Evolutionary conservation across 768 basidiomycete species (phyloP).

Genomic region (Guyanaporus albipodus): DNA sequence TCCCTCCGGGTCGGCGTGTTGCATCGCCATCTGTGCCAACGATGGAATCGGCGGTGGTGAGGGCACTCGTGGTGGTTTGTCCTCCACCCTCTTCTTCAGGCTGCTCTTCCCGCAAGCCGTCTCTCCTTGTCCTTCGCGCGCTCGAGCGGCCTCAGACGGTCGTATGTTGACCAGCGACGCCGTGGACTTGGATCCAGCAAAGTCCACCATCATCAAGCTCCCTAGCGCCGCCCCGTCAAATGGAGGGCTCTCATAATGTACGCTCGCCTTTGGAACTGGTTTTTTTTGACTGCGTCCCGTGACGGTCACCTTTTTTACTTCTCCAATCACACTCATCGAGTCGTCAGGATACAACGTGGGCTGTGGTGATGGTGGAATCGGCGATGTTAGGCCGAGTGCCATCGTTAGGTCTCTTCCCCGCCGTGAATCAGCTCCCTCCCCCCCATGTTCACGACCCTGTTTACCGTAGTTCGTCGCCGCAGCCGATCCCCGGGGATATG

Average conservation of each 20-base stretch:
- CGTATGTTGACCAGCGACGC: slow-evolving; percentile 32
- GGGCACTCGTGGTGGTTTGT: slow-evolving; percentile 75
- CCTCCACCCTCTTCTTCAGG: slow-evolving; percentile 39
- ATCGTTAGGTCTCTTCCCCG: slow-evolving; percentile 39
- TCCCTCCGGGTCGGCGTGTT: slow-evolving; percentile 56
- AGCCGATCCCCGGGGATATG: slow-evolving; percentile 52
- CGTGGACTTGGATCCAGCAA: slow-evolving; percentile 37
- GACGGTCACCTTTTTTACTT: slow-evolving; percentile 27
- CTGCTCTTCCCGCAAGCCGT: slow-evolving; percentile 12
- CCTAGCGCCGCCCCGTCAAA: slow-evolving; percentile 49
- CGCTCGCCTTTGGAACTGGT: slow-evolving; percentile 25
- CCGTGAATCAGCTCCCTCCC: slow-evolving; percentile 35
- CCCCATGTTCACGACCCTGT: slow-evolving; percentile 33
- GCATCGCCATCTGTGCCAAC: slow-evolving; percentile 68
- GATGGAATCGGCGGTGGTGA: slow-evolving; percentile 73
- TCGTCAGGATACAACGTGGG: slow-evolving; percentile 70
- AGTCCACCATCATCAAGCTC: slow-evolving; percentile 61
- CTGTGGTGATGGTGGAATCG: slow-evolving; percentile 49
- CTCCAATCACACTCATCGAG: slow-evolving; percentile 57
- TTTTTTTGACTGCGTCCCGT: slow-evolving; percentile 32
- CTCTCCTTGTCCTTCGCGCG: slow-evolving; percentile 24
- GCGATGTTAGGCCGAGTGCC: slow-evolving; percentile 35
- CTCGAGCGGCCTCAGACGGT: slow-evolving; percentile 22
- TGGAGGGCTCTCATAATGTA: slow-evolving; percentile 20
- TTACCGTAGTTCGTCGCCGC: slow-evolving; percentile 35